Evolutionary conservation across 1,139 yeast genomes (phyloP), one percentile per base, ranked within the genome.

Genomic region (Debaryomyces coudertii): DNA sequence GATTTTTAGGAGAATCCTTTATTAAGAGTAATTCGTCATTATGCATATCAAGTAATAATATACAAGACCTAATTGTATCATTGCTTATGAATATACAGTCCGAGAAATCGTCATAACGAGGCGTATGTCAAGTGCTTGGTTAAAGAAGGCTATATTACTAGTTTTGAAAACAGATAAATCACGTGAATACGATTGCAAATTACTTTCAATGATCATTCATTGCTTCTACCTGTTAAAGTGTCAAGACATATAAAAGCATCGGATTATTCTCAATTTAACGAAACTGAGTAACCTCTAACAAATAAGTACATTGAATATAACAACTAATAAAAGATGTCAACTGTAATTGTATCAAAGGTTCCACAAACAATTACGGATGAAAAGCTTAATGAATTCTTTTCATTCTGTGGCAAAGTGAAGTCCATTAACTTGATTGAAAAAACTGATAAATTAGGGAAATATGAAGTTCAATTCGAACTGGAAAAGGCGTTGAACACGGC

Each of bases 401-500:
- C 87, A 33, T 87, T 87, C 63, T 86, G 95, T 61, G 95, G 95
- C n/a, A 79, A 77, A 52, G 79, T 87, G 51, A 69, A 71, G 51
- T 55, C 71, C 9, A 73, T 84, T 50, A 61, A 65, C 41, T 58
- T 66, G 8, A 43, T 76, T 42, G 68, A 67, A 22, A 60, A 66
- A 43, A 52, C 57, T 18, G 60, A 59, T 9, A 54, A 62, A 22
- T 68, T 71, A 42, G 67, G 70, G 53, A 57, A 72, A 20, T 76
- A 79, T 49, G 68, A 69, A 50, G 80, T 87, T 34, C 69, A 62
- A 40, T 87, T 87, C 62, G 80, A 73, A 45, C 76, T 76, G 51
- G 69, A 78, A 8, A 77, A 80, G 52, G 95, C 95, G 2, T 77
- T 85, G 45, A 74, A 81, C 37, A 87, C 93, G n/a, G 95, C 95